phyloP scores from a whole-genome alignment of 2,329 filamentous ascomycete genomes.

The Xylariaceae sp. region DNA sequence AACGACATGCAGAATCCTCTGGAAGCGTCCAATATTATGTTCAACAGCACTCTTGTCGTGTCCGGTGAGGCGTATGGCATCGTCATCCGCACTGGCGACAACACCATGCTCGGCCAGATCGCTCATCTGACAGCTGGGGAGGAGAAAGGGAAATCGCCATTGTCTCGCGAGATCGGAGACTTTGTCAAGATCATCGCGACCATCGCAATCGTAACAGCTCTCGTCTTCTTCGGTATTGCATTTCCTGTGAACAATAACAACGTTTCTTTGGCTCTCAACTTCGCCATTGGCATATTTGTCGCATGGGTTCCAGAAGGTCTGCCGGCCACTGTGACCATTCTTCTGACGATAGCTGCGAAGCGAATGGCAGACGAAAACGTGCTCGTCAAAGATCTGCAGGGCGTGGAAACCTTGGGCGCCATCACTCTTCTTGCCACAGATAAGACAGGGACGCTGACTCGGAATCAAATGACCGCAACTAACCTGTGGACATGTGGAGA shows the following conservation, averaged over 20 bases:
- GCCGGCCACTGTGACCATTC: neutral
- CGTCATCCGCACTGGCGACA: conserved; percentile 3
- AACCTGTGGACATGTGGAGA: neutral
- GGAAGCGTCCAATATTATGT: neutral
- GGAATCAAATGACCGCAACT: conserved; percentile 1
- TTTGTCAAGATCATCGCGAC: conserved; percentile 1
- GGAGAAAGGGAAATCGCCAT: neutral
- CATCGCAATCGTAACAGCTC: neutral
- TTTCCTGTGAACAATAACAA: neutral
- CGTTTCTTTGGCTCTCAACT: neutral
- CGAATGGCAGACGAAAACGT: conserved; percentile 1
- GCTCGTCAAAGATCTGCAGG: neutral
- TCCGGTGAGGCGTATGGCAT: neutral
- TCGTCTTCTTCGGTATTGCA: neutral
- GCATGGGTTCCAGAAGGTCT: conserved; percentile 3
- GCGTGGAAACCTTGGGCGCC: conserved; percentile 1
- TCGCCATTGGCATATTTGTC: conserved; percentile 1
- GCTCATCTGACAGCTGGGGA: neutral
- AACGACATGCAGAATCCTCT: neutral
- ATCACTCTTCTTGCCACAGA: conserved; percentile 2
- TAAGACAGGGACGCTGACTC: conserved; percentile 2
- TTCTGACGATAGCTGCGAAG: conserved; percentile 1
- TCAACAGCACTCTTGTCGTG: conserved; percentile 1
- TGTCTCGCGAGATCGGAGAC: neutral
- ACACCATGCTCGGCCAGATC: conserved; percentile 2